These are phyloP conservation scores for Rubia occidens DNA, from an alignment of 305 asterid species.

Conservation along the genomic window DNA sequence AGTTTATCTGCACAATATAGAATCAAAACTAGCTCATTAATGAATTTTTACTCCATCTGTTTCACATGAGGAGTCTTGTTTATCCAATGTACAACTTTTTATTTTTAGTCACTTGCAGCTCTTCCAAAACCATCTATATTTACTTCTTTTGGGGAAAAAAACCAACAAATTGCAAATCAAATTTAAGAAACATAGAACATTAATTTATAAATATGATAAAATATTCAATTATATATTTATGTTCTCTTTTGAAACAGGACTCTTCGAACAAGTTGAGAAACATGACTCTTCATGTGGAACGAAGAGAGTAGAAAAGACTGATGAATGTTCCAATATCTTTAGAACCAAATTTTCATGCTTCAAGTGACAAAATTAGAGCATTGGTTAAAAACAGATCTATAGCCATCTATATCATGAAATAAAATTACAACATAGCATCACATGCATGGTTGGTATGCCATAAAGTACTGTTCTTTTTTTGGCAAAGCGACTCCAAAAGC, in stretches of 20 bases:
- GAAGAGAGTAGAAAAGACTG: not conserved
- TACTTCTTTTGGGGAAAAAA: too few relatives aligned
- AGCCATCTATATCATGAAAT: not conserved
- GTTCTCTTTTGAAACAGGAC: not conserved
- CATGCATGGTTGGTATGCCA: not conserved
- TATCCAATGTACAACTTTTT: not conserved
- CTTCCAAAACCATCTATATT: not conserved
- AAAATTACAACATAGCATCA: not conserved
- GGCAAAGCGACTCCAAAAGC: not conserved
- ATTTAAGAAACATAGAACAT: too few relatives aligned
- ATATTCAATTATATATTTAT: not conserved
- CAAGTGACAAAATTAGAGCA: not conserved
- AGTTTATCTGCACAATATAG: slow-evolving; percentile 35
- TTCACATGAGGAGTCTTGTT: not conserved
- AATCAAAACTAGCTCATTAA: not conserved
- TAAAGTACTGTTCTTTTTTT: not conserved
- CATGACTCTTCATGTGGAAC: not conserved
- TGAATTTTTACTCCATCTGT: not conserved
- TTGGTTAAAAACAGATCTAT: not conserved
- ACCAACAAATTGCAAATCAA: too few relatives aligned
- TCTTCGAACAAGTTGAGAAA: not conserved
- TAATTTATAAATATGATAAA: too few relatives aligned
- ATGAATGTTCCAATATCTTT: not conserved
- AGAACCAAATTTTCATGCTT: not conserved
- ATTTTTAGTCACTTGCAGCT: too few relatives aligned